Evolutionary conservation across 2,329 filamentous ascomycete genomes (phyloP), one percentile per base, ranked within the genome.

Genomic region (Tolypocladium pustulatum): DNA sequence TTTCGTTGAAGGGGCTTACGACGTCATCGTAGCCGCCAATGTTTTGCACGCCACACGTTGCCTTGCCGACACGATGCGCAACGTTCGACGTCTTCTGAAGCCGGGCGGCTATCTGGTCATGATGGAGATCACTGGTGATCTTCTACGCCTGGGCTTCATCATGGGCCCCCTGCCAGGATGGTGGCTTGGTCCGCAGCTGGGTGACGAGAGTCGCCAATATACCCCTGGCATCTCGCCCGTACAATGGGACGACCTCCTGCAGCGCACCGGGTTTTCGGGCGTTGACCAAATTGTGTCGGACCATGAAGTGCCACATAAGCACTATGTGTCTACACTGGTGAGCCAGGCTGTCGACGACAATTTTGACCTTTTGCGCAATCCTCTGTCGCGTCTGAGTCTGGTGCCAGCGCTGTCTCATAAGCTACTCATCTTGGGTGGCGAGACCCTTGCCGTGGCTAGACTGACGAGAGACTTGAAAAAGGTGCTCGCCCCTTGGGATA

Each of bases 21-120:
- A 52, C 20, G 49, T 52, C 20, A 32, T 52, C 49, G 20, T 52
- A 6, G 49, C 49, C 30, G 49, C 49, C 30, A 52, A 52, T 34
- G 49, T 52, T 15, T 22, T 52, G 30, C 49, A 52, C 49, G 49
- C 49, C 49, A 52, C 49, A 6, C 49, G 49, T 9, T 52, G 49
- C 20, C 49, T 52, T 30, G 49, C 49, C 20, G 49, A 52, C 20
- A 52, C 49, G 17, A 52, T 52, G 49, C 30, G 22, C 6, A 34
- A 62, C 27, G 20, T 61, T 12, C 56, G 60, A 7, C n/a, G 22
- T 4, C 54, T 65, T 15, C 60, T 65, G 7, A 59, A 56, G 17
- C 59, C 59, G 9, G 54, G 41, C 10, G 62, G 61, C 9, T 59
- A 61, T 9, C 30, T 64, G 13, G 49, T 52, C 49, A 43, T 64